Evolutionary conservation across 495 filamentous ascomycete genomes (phyloP), one percentile per base, ranked within the genome.

Genomic region (Penicillium longicatenatum): DNA sequence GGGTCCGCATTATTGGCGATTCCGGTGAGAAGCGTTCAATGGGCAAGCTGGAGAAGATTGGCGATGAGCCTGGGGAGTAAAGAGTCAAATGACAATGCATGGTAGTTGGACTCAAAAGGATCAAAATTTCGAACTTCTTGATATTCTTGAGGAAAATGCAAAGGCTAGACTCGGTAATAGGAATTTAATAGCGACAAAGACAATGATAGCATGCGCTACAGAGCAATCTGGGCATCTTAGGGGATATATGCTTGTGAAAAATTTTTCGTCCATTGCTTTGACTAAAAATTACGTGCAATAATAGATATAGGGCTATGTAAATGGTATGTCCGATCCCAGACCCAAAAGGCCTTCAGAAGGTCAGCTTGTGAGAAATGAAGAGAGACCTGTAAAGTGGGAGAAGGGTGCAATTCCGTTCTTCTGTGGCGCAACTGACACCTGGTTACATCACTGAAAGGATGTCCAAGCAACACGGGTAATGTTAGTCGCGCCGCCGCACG

Each of bases 31-130:
- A 95, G 82, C 79, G 91, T 52, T 89, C 92, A 47, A 88, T 90
- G 83, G 94, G 92, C 50, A 96, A 96, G 81, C 75, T 98, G 62
- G 91, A 96, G 84, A 98, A 98, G 83, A 85, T 96, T 67, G 91
- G 88, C 11, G 89, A 96, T 66, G 87, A 91, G 70, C 72, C 77
- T 20, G 85, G 82, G 60, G 83, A 89, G 75, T 85, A 80, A 66
- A 57, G 24, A 39, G 37, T 39, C 16, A 39, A 37, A 37, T 39
- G 4, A 16, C 37, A n/a, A 12, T 39, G 6, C 37, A 39, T 39
- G 14, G 14, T 17, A 39, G 37, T 39, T n/a, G 37, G 37, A 39
- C 37, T 17, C 16, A n/a, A n/a, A n/a, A 46, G 44, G 44, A 22
- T 46, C 12, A 46, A 22, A n/a, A 16, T 39, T 39, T 16, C 37